Base-by-base conservation (phyloP, 805 yeast species). In the Candida qinlingensis region DNA sequence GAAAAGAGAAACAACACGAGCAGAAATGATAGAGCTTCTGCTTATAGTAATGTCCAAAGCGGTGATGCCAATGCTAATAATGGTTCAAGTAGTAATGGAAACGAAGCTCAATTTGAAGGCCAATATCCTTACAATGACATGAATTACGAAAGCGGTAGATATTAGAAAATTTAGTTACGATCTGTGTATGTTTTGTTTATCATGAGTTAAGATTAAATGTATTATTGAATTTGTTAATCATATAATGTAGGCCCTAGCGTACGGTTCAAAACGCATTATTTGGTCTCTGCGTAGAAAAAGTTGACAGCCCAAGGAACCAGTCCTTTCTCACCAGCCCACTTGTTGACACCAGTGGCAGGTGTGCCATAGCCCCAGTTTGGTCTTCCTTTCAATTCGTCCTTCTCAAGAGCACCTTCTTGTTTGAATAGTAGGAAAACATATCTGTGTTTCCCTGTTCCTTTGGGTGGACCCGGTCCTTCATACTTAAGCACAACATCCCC, bases 391-490 rank as follows among this genome's bases (percentile, higher is more conserved):
- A 72, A 11, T 11, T 31, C 11, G 34, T 73, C 41, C 12, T 58
- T 55, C 2, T 56, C 52, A 37, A 69, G 35, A 63, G 71, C 39
- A 51, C 64, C 54, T 58, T 68, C 60, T 71, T 85, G 95, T 67
- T 83, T 85, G 66, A 73, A 88, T 52, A 91, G 68, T 47, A 88
- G 58, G 58, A 85, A 87, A 19, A 87, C 88, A 64, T 91, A 91
- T 54, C 97, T 81, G 71, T 91, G 97, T 61, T 83, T 78, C 11
- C 95, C 92, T 0, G 96, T 86, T 47, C 81, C 81, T 42, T 77
- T 76, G 37, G 97, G 97, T n/a, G 97, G 97, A 5, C 79, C 96
- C 4, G 97, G 96, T 0, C 96, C 96, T 56, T 69, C 61, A 66
- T 90, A 89, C 6, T 81, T 70, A 40, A 81, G 61, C 31, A 85